These are phyloP conservation scores for Coniophora puteana DNA, from an alignment of 1,284 basidiomycete genomes.

Conservation along the genomic window DNA sequence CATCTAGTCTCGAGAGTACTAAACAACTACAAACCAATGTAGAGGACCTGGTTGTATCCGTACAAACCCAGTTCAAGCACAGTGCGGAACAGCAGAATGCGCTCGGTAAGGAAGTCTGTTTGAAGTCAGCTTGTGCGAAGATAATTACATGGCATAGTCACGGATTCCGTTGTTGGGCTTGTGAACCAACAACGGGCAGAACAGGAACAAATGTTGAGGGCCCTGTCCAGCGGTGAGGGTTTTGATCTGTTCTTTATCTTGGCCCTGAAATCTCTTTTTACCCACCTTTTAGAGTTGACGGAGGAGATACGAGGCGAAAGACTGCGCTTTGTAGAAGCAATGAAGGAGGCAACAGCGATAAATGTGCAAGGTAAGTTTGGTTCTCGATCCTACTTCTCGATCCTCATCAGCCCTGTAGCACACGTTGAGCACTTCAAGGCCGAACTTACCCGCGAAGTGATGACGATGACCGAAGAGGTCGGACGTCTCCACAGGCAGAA, in stretches of 20 bases:
- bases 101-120: conserved; percentile 19
- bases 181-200: conserved; percentile 67
- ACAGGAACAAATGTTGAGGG: conserved; percentile 63
- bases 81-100: conserved; percentile 19
- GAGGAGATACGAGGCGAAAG: conserved; percentile 82
- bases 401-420: conserved; percentile 35
- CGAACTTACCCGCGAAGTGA: conserved; percentile 70
- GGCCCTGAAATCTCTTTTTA: neutral
- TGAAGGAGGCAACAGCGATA: conserved; percentile 85
- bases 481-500: conserved; percentile 69
- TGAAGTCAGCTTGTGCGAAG: neutral
- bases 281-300: conserved; percentile 54
- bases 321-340: conserved; percentile 82
- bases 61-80: conserved; percentile 25
- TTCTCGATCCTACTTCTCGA: conserved; percentile 1
- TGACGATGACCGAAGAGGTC: conserved; percentile 72
- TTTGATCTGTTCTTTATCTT: conserved; percentile 2
- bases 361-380: conserved; percentile 79
- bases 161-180: conserved; percentile 55
- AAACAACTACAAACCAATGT: conserved; percentile 20
- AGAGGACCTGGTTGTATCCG: conserved; percentile 19
- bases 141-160: conserved; percentile 31
- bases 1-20: too few species aligned
- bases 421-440: conserved; percentile 85
- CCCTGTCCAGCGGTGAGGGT: conserved; percentile 56